Percentiles rank a stretch among this genome's conserved stretches.
Conservation (phyloP, 1,284 basidiomycete genomes). For the Takashimella koratensis region DNA sequence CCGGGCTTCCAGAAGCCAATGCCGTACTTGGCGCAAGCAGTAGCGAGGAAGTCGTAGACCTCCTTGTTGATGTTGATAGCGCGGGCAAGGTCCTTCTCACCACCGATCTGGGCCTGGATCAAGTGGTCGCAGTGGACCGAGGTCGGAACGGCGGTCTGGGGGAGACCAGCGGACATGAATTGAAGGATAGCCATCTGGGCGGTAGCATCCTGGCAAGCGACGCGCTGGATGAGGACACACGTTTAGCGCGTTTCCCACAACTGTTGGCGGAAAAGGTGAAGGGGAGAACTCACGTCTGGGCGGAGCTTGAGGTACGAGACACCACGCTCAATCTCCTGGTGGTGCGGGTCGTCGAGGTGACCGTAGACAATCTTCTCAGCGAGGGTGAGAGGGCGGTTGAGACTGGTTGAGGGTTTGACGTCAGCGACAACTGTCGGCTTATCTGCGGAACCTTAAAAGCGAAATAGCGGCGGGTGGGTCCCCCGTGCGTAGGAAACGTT, state of each 20-base stretch:
- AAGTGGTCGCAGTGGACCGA: slow-evolving; percentile 99
- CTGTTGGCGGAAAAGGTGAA: slow-evolving; percentile 14
- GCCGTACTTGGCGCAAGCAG: slow-evolving; percentile 95
- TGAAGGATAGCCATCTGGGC: slow-evolving; percentile 99
- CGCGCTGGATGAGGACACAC: slow-evolving; percentile 67
- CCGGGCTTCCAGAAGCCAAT: slow-evolving; percentile 99
- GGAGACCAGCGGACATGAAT: slow-evolving; percentile 99
- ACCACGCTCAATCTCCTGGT: slow-evolving; percentile 83
- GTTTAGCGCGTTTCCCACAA: too few species aligned
- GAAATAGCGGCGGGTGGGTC: too few species aligned
- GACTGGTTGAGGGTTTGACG: slow-evolving; percentile 53
- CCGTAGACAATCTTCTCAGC: slow-evolving; percentile 99
- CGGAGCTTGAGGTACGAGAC: slow-evolving; percentile 91
- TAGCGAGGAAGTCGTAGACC: slow-evolving; percentile 99
- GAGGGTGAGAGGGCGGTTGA: slow-evolving; percentile 88
- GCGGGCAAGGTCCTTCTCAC: slow-evolving; percentile 86
- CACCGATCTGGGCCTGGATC: slow-evolving; percentile 95
- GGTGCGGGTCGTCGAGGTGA: slow-evolving; percentile 89
- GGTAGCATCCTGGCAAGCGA: slow-evolving; percentile 99
- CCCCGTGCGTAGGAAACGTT: too few species aligned
- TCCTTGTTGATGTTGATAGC: slow-evolving; percentile 96
- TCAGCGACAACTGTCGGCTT: neutral
- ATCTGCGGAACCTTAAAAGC: slow-evolving; percentile 7
- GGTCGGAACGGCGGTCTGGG: slow-evolving; percentile 93
- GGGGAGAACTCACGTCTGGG: slow-evolving; percentile 69